Base-by-base conservation (phyloP, 345 rosid species). In the Raphanus raphanistrum region DNA sequence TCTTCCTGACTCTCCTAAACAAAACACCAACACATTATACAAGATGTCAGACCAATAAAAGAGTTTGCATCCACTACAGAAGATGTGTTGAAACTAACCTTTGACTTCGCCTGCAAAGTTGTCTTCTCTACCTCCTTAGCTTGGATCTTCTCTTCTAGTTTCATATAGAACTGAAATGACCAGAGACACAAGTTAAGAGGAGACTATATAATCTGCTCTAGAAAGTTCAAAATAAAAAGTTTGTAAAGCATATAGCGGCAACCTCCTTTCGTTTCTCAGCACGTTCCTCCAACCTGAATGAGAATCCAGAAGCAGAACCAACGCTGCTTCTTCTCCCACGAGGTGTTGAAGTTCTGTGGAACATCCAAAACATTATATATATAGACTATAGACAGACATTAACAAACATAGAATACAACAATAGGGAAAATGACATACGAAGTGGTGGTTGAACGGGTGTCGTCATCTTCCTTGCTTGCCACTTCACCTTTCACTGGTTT, bases 251-350 rank as follows among this genome's bases (percentile, higher is more conserved):
- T 1, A 45, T 1, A 45, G 70, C 27, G 63, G 6, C 5, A 75
- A 95, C 98, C 99, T 93, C 98, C 80, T 85, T 95, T 67, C 99
- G 82, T 83, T 86, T 92, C 78, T 92, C 99, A 80, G 98, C 99
- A 6, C 98, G 92, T 82, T 92, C 99, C 57, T 90, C 97, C 85
- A 92, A 84, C 87, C 92, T 92, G 74, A 88, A 95, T 52, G 88
- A 87, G 74, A 95, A 95, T 76, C 96, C 99, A 73, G 92, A 87
- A 4, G 83, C 89, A 9, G 92, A 89, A 5, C 84, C 89, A 45
- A 82, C 83, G 52, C 87, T 83, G 71, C 86, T 83, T 79, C 90
- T 82, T 68, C 84, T 68, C 25, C 87, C 84, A 76, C 75, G 84
- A 76, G 89, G 82, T 57, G 93, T 83, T 68, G 85, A 87, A 82